These are phyloP conservation scores for Chondrostereum purpureum DNA, from an alignment of 1,284 basidiomycete genomes.

Conservation along the genomic window DNA sequence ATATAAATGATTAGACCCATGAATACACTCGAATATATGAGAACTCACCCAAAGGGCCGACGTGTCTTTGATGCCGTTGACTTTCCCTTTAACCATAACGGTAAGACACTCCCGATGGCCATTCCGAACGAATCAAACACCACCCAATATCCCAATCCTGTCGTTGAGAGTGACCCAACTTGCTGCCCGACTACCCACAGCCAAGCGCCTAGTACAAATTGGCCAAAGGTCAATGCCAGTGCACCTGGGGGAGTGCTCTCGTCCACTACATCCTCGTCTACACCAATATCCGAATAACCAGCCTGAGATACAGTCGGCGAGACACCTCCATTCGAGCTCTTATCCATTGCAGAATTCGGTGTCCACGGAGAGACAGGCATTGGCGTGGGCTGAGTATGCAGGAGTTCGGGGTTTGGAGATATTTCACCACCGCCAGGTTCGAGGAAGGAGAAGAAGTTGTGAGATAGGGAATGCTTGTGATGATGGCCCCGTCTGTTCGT, in stretches of 20 bases:
- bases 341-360: constrained; percentile 28
- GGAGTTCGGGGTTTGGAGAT: constrained; percentile 16
- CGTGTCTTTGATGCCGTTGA: constrained; percentile 17
- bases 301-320: constrained; percentile 6
- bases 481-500: constrained; percentile 72
- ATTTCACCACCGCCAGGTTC: constrained; percentile 42
- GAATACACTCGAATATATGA: constrained; percentile 2
- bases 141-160: constrained; percentile 91
- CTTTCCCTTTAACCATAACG: constrained; percentile 25
- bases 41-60: constrained; percentile 66
- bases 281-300: not conserved
- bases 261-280: not conserved
- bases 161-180: constrained; percentile 79
- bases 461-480: constrained; percentile 90
- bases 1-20: constrained; percentile 3
- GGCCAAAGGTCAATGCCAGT: constrained; percentile 22
- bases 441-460: constrained; percentile 89
- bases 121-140: constrained; percentile 91
- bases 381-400: constrained; percentile 46
- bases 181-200: constrained; percentile 93
- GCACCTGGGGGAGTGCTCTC: not conserved
- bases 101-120: constrained; percentile 48
- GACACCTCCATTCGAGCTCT: not conserved
- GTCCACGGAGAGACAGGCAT: constrained; percentile 50
- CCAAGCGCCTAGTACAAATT: constrained; percentile 59